These are phyloP conservation scores for Yamagishiella unicocca DNA, from an alignment of 139 green algal species.

Conservation along the genomic window DNA sequence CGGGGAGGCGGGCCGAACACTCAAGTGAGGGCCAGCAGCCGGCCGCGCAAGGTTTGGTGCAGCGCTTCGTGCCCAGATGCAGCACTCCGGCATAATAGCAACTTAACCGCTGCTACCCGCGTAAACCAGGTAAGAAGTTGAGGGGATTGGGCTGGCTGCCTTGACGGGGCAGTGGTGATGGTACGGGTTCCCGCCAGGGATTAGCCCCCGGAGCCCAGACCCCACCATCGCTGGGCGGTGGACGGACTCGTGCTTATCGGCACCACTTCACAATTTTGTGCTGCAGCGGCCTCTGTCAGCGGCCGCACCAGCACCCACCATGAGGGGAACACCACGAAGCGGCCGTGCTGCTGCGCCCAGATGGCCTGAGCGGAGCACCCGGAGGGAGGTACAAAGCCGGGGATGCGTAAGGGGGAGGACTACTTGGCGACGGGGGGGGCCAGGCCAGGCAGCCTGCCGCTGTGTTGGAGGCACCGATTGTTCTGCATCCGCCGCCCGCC, in stretches of 20 bases:
- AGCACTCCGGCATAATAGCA: neutral
- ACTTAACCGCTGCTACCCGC: neutral
- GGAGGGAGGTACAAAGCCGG: too few species aligned
- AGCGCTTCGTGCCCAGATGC: neutral
- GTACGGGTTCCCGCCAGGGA: too few species aligned
- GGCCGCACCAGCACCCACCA: conserved; percentile 53
- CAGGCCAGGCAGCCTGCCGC: too few species aligned
- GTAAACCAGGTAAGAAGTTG: neutral
- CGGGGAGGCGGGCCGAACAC: too few species aligned
- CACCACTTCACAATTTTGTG: neutral
- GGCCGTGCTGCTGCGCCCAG: conserved; percentile 63
- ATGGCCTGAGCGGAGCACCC: conserved; percentile 63
- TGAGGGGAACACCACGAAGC: conserved; percentile 61
- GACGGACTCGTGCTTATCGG: neutral
- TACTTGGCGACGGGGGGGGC: too few species aligned
- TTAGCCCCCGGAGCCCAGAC: too few species aligned
- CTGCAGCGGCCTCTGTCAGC: neutral
- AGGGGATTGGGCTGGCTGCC: too few species aligned
- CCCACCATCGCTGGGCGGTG: neutral
- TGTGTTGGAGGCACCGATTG: too few species aligned
- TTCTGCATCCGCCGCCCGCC: too few species aligned
- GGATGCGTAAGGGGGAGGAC: too few species aligned
- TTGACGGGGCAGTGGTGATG: too few species aligned
- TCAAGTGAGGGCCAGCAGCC: neutral
- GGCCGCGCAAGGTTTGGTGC: neutral